Evolutionary conservation across 2,329 filamentous ascomycete species (phyloP).

Genomic region (Trichoderma aggressivum): DNA sequence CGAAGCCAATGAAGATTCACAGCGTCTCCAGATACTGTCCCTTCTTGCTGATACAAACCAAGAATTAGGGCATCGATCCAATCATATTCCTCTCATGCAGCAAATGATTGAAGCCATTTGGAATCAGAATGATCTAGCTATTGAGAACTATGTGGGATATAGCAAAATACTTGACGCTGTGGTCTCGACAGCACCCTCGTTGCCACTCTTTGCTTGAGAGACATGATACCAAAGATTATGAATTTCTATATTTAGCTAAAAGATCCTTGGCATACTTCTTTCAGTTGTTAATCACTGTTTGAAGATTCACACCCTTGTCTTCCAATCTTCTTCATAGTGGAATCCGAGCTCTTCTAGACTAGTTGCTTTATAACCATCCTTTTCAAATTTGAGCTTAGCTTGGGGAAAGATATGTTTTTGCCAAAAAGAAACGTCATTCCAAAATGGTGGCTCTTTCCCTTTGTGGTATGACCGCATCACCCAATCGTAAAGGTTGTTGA

Average conservation of each 20-base stretch:
- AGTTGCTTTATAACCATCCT: background rate
- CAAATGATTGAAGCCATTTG: slow-evolving; percentile 10
- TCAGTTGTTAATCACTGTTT: background rate
- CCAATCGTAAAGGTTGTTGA: slow-evolving; percentile 67
- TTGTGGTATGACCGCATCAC: slow-evolving; percentile 45
- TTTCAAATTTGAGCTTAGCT: slow-evolving; percentile 50
- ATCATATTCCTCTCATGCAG: slow-evolving; percentile 6
- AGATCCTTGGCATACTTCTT: background rate
- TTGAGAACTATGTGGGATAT: slow-evolving; percentile 9
- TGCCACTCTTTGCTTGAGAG: slow-evolving; percentile 9
- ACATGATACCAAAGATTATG: background rate
- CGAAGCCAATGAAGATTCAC: slow-evolving; percentile 15
- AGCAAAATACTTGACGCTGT: slow-evolving; percentile 12
- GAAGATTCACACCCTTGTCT: background rate
- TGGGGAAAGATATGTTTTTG: slow-evolving; percentile 63
- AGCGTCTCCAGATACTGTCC: slow-evolving; percentile 13
- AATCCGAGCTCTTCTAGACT: background rate
- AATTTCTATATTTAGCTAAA: background rate
- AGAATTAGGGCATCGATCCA: slow-evolving; percentile 3
- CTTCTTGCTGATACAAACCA: slow-evolving; percentile 8
- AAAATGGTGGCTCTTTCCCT: slow-evolving; percentile 67
- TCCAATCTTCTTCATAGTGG: background rate
- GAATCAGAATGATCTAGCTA: slow-evolving; percentile 18
- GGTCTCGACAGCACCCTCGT: slow-evolving; percentile 2
- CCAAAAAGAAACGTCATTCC: slow-evolving; percentile 71